phyloP scores from a whole-genome alignment of 805 yeast species.

The Metschnikowia chrysomelidarum region DNA sequence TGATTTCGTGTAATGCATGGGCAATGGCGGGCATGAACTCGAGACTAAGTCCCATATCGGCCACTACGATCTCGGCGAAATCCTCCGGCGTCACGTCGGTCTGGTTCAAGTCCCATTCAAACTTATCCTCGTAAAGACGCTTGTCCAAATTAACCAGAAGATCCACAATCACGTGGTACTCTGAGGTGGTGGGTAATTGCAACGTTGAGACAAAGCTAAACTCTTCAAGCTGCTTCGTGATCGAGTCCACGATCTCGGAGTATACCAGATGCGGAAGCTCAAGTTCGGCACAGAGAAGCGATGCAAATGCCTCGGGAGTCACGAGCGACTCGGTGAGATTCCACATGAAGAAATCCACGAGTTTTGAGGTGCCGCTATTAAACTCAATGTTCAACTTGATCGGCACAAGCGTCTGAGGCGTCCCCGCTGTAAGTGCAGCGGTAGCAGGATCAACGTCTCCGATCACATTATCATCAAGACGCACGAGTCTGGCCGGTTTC shows the following conservation, averaged over 20 bases:
- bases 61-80: conserved; percentile 79
- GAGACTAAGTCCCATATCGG: conserved; percentile 77
- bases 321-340: conserved; percentile 61
- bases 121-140: conserved; percentile 82
- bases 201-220: conserved; percentile 61
- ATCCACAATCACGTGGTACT: conserved; percentile 74
- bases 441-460: conserved; percentile 7
- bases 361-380: conserved; percentile 44
- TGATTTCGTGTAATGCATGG: conserved; percentile 78
- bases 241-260: conserved; percentile 61
- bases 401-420: conserved; percentile 54
- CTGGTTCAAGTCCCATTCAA: conserved; percentile 83
- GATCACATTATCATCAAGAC: conserved; percentile 5
- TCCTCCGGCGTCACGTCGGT: conserved; percentile 67
- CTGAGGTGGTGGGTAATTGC: conserved; percentile 56
- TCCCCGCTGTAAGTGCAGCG: conserved; percentile 3
- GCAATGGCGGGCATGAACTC: conserved; percentile 91
- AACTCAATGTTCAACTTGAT: conserved; percentile 61
- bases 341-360: conserved; percentile 75
- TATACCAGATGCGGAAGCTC: conserved; percentile 72
- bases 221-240: conserved; percentile 79
- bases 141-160: conserved; percentile 80
- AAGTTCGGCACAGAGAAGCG: conserved; percentile 75
- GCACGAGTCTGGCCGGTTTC: conserved; percentile 19
- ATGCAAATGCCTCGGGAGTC: conserved; percentile 74